Conservation (phyloP, 306 rosid species). For the Bauhinia variegata region DNA sequence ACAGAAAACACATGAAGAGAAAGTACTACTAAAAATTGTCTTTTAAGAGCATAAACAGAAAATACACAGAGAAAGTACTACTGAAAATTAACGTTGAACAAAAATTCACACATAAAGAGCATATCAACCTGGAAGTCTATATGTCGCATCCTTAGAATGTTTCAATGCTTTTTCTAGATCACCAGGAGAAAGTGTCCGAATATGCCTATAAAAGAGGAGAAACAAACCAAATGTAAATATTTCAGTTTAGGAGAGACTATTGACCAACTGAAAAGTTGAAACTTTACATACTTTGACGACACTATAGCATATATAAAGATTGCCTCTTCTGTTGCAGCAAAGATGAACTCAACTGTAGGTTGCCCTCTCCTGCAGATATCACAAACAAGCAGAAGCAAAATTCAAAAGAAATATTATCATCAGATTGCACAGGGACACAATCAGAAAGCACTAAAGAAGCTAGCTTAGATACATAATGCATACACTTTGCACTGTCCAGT, state of each 20-base stretch:
- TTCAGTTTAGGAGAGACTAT: slow-evolving; percentile 18
- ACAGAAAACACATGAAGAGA: slow-evolving; percentile 1
- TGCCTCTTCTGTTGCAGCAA: slow-evolving; percentile 94
- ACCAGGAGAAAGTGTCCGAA: slow-evolving; percentile 67
- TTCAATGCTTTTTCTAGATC: slow-evolving; percentile 76
- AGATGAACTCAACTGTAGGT: slow-evolving; percentile 79
- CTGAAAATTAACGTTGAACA: slow-evolving; percentile 12
- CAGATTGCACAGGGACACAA: slow-evolving; percentile 7
- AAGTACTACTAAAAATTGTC: slow-evolving; percentile 12
- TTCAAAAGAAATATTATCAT: slow-evolving; percentile 19
- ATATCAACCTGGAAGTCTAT: slow-evolving; percentile 82
- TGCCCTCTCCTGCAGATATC: slow-evolving; percentile 81
- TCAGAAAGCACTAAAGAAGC: slow-evolving; percentile 33
- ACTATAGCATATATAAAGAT: slow-evolving; percentile 79
- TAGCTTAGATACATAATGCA: slow-evolving; percentile 18
- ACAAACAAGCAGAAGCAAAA: slow-evolving; percentile 42
- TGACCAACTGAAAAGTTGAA: slow-evolving; percentile 26
- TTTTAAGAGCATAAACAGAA: too few species aligned
- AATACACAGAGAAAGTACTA: slow-evolving; percentile 21
- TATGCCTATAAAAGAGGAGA: slow-evolving; percentile 56
- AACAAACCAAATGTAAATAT: slow-evolving; percentile 27
- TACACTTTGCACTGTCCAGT: slow-evolving; percentile 20
- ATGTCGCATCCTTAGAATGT: slow-evolving; percentile 59
- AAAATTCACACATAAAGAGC: slow-evolving; percentile 31
- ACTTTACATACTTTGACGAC: slow-evolving; percentile 71